These are phyloP conservation scores for Toxoplasma gondii DNA, from an alignment of 169 alveolate genomes.

Conservation along the genomic window DNA sequence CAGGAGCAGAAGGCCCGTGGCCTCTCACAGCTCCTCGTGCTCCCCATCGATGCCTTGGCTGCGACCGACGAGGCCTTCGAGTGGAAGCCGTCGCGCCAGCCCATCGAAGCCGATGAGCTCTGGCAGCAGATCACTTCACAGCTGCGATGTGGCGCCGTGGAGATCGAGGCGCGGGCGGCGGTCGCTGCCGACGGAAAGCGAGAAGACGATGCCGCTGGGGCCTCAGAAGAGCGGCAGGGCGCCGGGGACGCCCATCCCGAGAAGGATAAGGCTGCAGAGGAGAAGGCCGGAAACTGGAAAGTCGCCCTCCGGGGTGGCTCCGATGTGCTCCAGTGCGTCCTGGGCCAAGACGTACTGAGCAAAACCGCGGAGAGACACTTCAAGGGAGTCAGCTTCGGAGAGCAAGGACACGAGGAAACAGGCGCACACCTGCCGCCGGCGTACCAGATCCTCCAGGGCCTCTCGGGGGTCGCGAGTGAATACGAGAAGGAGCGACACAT, in stretches of 20 bases:
- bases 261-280: neutral
- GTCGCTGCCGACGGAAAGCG: neutral
- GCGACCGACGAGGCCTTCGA: neutral
- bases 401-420: neutral
- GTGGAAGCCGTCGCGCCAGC: neutral
- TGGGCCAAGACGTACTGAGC: neutral
- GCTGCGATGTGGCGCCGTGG: neutral
- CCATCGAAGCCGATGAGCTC: neutral
- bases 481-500: neutral
- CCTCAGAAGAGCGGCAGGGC: neutral
- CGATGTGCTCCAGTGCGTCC: slow-evolving; percentile 2
- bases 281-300: neutral
- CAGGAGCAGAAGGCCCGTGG: neutral
- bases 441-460: neutral
- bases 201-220: neutral
- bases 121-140: neutral
- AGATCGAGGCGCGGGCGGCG: neutral
- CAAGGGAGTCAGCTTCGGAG: slow-evolving; percentile 6
- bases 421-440: neutral
- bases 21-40: neutral
- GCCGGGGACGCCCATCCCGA: neutral
- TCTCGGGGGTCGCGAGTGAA: slow-evolving; percentile 4
- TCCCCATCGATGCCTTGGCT: neutral
- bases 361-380: neutral
- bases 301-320: slow-evolving; percentile 12